Evolutionary conservation across 2,329 filamentous ascomycete genomes (phyloP).

Genomic region (Hypoxylon sp.): DNA sequence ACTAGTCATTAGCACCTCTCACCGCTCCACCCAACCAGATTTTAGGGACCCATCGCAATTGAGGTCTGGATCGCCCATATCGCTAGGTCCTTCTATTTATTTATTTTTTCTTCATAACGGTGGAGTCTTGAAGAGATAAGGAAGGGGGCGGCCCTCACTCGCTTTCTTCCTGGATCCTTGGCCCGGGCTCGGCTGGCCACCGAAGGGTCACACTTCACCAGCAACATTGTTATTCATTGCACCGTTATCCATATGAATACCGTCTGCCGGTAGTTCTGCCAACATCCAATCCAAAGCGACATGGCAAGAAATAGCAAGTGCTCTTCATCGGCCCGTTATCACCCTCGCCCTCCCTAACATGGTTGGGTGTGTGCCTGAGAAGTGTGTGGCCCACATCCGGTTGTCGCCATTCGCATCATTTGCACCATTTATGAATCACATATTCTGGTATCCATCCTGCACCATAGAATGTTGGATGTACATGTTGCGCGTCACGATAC

Average conservation of each 20-base stretch:
- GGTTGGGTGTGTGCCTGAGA: slow-evolving; percentile 18
- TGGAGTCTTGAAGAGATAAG: slow-evolving; percentile 45
- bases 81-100: slow-evolving; percentile 37
- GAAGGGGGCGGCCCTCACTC: slow-evolving; percentile 17
- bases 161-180: slow-evolving; percentile 22
- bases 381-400: slow-evolving; percentile 37
- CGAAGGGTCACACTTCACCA: slow-evolving; percentile 40
- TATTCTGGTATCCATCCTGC: slow-evolving; percentile 17
- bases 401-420: slow-evolving; percentile 34
- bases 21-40: slow-evolving; percentile 45
- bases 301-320: slow-evolving; percentile 27
- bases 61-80: slow-evolving; percentile 44
- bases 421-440: slow-evolving; percentile 34
- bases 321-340: slow-evolving; percentile 45
- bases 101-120: slow-evolving; percentile 28
- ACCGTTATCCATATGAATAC: slow-evolving; percentile 46
- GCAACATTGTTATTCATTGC: slow-evolving; percentile 37
- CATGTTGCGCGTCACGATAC: slow-evolving; percentile 41
- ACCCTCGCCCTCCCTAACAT: slow-evolving; percentile 17
- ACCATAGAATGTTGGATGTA: slow-evolving; percentile 27
- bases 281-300: slow-evolving; percentile 38
- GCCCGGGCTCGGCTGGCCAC: slow-evolving; percentile 33
- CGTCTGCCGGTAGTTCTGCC: slow-evolving; percentile 42
- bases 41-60: slow-evolving; percentile 35
- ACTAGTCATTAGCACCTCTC: slow-evolving; percentile 38